Evolutionary conservation across 139 green algal species (phyloP), one percentile per base, ranked within the genome.

Genomic region (Auxenochlorella pyrenoidosa): DNA sequence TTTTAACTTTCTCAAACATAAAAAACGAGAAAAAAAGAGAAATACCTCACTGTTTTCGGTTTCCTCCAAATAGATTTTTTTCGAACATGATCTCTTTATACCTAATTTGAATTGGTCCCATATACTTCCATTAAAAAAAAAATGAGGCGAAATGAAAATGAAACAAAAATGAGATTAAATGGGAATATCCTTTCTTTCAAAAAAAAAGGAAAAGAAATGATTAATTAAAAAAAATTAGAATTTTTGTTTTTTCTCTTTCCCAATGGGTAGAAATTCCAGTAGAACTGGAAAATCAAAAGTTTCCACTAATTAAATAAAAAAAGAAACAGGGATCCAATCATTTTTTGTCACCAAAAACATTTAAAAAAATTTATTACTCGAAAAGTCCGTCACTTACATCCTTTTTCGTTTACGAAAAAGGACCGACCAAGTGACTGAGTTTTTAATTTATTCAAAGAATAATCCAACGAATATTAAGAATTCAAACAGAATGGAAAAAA

Each of bases 211-310:
- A 79, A 84, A 66, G 38, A 86, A 71, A 72, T 36, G 28, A 38
- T 38, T 36, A 77, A 47, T 43, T 79, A 89, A 87, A 68, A 90
- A 75, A 91, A 79, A 72, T 60, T 59, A 89, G 79, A 41, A 90
- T 83, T 86, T 89, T 87, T 47, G 82, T 65, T 65, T 86, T 71
- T 68, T 89, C 60, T 36, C 22, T 75, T 75, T 75, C 5, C 5
- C 8, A 41, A 75, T 13, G 16, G 18, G n/a, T n/a, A 28, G 30
- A 80, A 83, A 78, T 43, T 76, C 26, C n/a, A 82, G 79, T 80
- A 91, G 84, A 81, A 89, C 88, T 58, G 32, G 83, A 80, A 38
- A 24, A 76, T 34, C 38, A 43, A 32, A 59, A n/a, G 41, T 59
- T 66, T 75, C 47, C n/a, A 22, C 59, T 24, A 76, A 84, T 70